phyloP scores from a whole-genome alignment of 73 alveolate species.

The Tetrahymena malaccensis region DNA sequence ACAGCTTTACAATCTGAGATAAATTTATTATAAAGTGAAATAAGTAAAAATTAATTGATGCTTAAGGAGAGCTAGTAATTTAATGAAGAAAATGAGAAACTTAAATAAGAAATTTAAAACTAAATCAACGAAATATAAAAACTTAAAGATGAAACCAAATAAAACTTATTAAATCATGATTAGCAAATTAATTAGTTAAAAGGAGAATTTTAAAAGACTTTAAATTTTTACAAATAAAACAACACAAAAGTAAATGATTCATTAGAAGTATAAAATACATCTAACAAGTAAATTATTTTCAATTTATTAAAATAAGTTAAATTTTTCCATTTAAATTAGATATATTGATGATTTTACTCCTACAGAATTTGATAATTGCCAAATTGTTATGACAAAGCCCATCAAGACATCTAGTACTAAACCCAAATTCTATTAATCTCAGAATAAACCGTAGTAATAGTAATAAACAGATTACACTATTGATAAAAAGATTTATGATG shows the following conservation, averaged over 20 bases:
- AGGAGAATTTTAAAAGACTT: background rate
- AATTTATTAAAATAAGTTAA: too few species aligned
- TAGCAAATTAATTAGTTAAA: background rate
- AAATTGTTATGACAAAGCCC: background rate
- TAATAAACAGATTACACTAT: background rate
- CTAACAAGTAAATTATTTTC: background rate
- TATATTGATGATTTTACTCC: background rate
- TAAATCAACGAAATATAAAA: background rate
- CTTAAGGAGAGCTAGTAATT: background rate
- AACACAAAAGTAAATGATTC: background rate
- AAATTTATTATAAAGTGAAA: background rate
- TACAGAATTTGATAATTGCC: background rate
- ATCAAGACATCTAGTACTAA: background rate
- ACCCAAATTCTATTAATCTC: background rate
- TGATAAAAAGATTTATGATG: background rate
- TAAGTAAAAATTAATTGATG: background rate
- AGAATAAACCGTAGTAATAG: background rate
- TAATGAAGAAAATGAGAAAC: background rate
- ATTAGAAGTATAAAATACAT: background rate
- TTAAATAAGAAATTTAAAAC: background rate
- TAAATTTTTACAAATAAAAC: background rate
- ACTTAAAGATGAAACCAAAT: background rate
- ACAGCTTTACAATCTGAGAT: background rate
- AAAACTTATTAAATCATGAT: background rate
- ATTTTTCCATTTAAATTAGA: background rate